Conservation (phyloP, 257 asterid genomes). For the Forsythia suspensa region DNA sequence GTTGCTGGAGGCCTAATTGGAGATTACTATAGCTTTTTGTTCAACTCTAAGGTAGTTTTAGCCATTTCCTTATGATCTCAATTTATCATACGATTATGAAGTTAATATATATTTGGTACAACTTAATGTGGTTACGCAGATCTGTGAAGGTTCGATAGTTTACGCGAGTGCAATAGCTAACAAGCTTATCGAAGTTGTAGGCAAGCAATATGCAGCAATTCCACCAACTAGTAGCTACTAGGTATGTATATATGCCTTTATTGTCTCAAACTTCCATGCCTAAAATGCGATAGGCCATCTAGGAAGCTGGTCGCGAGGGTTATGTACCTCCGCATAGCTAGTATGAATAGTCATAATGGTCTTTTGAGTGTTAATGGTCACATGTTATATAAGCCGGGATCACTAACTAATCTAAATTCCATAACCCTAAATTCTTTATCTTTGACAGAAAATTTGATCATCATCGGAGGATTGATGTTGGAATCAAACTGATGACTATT, state of each 20-base stretch:
- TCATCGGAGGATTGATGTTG: no score
- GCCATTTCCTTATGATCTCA: not conserved
- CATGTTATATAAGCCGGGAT: no score
- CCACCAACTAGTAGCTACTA: conserved; percentile 64
- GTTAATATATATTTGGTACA: not conserved
- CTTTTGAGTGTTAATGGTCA: no score
- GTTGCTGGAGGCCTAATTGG: conserved; percentile 95
- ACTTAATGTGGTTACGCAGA: conserved; percentile 44
- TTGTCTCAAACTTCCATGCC: no score
- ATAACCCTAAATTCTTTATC: no score
- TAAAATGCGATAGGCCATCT: no score
- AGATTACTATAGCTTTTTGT: conserved; percentile 72
- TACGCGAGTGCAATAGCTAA: conserved; percentile 87
- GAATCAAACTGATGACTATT: no score
- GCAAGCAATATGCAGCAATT: conserved; percentile 65
- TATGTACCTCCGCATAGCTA: no score
- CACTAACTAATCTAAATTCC: no score
- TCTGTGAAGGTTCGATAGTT: conserved; percentile 82
- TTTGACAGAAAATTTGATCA: no score
- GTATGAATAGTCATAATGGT: no score
- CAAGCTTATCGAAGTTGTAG: conserved; percentile 82
- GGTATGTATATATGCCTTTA: conserved; percentile 15
- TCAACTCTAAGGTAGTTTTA: conserved; percentile 74
- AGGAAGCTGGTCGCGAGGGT: no score
- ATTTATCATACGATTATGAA: not conserved